phyloP scores from a whole-genome alignment of 495 filamentous ascomycete species.

The Aspergillus asperescens region DNA sequence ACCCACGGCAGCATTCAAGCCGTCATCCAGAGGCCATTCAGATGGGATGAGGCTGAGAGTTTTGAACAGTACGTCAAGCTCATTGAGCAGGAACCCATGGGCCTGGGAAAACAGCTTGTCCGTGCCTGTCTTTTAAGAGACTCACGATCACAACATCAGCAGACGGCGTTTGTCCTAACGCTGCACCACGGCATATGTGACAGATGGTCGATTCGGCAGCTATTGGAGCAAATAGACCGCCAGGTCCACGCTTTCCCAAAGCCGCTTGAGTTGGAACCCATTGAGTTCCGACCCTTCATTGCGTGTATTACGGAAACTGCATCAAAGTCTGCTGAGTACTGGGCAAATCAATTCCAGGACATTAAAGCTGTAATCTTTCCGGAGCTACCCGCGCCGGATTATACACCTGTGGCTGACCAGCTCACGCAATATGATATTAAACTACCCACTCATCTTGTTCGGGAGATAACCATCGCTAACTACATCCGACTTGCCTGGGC shows the following conservation, averaged over 20 bases:
- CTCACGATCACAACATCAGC: too few relatives aligned
- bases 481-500: conserved; percentile 35
- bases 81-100: not conserved
- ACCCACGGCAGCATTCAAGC: not conserved
- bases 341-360: conserved; percentile 35
- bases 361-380: conserved; percentile 44
- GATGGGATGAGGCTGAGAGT: not conserved
- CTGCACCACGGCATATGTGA: conserved; percentile 34
- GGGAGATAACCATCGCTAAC: conserved; percentile 10
- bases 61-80: not conserved
- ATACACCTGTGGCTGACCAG: conserved; percentile 22
- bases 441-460: not conserved
- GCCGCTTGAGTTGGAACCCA: not conserved
- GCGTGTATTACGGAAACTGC: conserved; percentile 9
- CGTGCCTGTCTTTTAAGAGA: not conserved
- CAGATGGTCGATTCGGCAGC: conserved; percentile 14
- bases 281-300: conserved; percentile 9
- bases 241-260: not conserved
- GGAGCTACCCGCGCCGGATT: conserved; percentile 37
- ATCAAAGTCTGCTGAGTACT: conserved; percentile 18
- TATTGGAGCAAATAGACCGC: conserved; percentile 7
- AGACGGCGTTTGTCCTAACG: conserved; percentile 13
- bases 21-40: not conserved
- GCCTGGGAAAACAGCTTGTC: not conserved
- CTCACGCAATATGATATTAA: not conserved